Conservation (phyloP, 208 protist genomes). For the Naegleria lovaniensis region DNA sequence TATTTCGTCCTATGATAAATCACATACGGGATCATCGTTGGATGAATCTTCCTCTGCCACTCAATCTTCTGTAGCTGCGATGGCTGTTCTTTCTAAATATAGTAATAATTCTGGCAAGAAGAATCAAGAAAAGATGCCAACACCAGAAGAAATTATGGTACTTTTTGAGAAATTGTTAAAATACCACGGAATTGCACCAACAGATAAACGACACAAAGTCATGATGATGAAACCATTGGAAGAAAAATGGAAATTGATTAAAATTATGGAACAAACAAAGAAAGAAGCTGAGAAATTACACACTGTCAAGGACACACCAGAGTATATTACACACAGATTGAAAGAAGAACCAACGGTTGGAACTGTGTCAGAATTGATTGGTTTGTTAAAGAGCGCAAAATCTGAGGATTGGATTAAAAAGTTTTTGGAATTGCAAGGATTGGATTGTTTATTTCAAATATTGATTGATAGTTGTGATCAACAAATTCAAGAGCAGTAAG, state of each 20-base stretch:
- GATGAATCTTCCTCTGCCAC: no score
- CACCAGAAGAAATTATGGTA: not conserved
- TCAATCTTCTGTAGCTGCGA: not conserved
- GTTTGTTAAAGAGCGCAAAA: not conserved
- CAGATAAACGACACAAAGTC: not conserved
- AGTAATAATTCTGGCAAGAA: not conserved
- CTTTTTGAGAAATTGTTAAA: conserved; percentile 11
- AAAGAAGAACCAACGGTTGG: not conserved
- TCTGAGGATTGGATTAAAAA: conserved; percentile 7
- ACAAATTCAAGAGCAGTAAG: not conserved
- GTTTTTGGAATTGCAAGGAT: not conserved
- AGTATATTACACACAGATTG: not conserved
- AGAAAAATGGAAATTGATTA: conserved; percentile 22
- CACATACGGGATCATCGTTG: no score
- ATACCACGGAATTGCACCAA: not conserved
- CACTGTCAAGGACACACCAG: not conserved
- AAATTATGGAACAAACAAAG: not conserved
- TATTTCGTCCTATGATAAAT: no score
- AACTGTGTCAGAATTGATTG: not conserved
- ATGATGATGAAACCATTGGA: not conserved
- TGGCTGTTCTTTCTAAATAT: not conserved
- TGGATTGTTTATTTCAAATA: not conserved
- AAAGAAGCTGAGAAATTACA: not conserved
- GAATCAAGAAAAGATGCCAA: not conserved
- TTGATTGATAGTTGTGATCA: not conserved